A percentile compares a stretch with the other conserved stretches of the same genome.
phyloP scores from a whole-genome alignment of 2,329 filamentous ascomycete genomes.

The Alternaria consortialis region DNA sequence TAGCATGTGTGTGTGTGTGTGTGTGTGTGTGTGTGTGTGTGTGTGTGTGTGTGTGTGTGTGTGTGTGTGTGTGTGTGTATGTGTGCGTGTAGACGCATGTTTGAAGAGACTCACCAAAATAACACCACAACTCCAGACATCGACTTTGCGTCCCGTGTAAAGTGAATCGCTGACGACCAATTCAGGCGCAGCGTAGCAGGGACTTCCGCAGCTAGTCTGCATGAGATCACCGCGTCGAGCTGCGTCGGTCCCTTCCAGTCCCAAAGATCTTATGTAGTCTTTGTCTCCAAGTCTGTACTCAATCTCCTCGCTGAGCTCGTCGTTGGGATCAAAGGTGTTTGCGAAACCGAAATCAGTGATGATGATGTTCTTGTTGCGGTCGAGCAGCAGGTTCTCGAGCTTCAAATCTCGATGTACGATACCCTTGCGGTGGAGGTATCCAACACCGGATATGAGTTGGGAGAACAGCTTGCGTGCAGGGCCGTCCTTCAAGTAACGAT shows the following conservation, averaged over 20 bases:
- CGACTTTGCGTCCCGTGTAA: conserved; percentile 96
- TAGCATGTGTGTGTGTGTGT: conserved; percentile 20
- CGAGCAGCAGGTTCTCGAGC: conserved; percentile 91
- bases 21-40: no score
- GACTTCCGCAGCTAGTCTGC: conserved; percentile 98
- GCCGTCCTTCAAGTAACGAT: conserved; percentile 94
- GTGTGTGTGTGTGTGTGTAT: no score
- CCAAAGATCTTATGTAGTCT: conserved; percentile 85
- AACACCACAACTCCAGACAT: conserved; percentile 99
- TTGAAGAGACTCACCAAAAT: conserved; percentile 77
- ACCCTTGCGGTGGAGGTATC: conserved; percentile 97
- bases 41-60: background rate
- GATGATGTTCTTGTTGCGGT: conserved; percentile 98
- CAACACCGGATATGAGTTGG: conserved; percentile 93
- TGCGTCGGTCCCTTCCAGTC: conserved; percentile 83
- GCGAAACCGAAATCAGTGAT: conserved; percentile 99
- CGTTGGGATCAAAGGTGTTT: conserved; percentile 90
- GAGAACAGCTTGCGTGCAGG: conserved; percentile 91
- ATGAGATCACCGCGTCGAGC: conserved; percentile 90
- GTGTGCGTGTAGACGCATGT: background rate
- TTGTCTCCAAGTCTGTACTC: conserved; percentile 87
- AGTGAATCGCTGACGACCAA: conserved; percentile 96
- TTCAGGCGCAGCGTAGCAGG: conserved; percentile 96
- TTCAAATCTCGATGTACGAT: conserved; percentile 98
- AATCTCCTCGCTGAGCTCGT: conserved; percentile 89